Base-by-base conservation (phyloP, 2,329 filamentous ascomycete genomes). In the Metarhizium sp. region DNA sequence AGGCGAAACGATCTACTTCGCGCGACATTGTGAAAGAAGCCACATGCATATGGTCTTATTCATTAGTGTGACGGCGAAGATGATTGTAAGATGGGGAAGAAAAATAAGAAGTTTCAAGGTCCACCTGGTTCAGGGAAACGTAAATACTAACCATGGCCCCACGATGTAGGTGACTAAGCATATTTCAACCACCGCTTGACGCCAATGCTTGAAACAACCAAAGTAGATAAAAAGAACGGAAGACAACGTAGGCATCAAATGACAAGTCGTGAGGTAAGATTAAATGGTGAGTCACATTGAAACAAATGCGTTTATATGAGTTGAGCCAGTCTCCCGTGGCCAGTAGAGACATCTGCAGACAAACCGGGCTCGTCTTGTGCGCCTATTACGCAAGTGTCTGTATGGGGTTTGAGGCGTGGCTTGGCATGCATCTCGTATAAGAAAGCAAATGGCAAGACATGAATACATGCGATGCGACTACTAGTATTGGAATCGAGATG, bases 1-100 rank as follows among this genome's bases (percentile, higher is more conserved):
- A 76, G 75, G 78, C 76, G 69, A 54, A 48, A 71, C 72, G 56
- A 61, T 83, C 79, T 83, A 73, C 80, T 81, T 82, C 78, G 69
- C 71, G 67, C 68, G 59, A 67, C 66, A 65, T 65, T 65, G 63
- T 72, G 76, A 77, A 77, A 76, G 59, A 72, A 71, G 74, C 70
- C 74, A 75, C 63, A 54, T 62, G 55, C 52, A 51, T 50, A 60
- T 62, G 61, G 61, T 66, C 69, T 66, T 64, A 60, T 67, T 69
- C 65, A 66, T 59, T 60, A 67, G 61, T 64, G 61, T 64, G 67
- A 69, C 64, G 62, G 71, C 69, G 68, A 71, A 71, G 68, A 60
- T 64, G 58, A 69, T 77, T 78, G 75, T 80, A 75, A 76, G 71
- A 71, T 73, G 71, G 71, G 67, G 65, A 67, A 66, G 66, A 69